phyloP scores from a whole-genome alignment of 75 land plant species.

The Pseudotsuga menziesii region DNA sequence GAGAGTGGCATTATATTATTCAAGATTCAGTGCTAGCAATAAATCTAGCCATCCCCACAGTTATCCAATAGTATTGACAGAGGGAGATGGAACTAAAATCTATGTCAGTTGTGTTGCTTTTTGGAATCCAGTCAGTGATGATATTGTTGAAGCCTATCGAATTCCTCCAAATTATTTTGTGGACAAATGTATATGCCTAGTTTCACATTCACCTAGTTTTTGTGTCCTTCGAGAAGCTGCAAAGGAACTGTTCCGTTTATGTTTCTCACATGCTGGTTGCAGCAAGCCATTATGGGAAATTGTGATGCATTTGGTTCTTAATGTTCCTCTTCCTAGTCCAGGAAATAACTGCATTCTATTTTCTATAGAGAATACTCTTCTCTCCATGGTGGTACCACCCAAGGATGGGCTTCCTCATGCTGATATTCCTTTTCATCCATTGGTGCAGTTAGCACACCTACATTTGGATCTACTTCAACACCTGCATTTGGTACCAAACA shows the following conservation, averaged over 20 bases:
- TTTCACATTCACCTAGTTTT: slow-evolving; percentile 86
- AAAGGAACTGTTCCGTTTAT: slow-evolving; percentile 79
- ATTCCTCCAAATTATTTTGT: slow-evolving; percentile 88
- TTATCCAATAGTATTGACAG: slow-evolving; percentile 92
- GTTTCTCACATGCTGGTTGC: slow-evolving; percentile 81
- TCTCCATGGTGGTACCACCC: slow-evolving; percentile 79
- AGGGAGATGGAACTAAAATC: slow-evolving; percentile 96
- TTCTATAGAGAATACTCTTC: slow-evolving; percentile 74
- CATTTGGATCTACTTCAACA: too few relatives aligned
- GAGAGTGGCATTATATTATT: slow-evolving; percentile 73
- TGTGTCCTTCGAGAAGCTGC: slow-evolving; percentile 61
- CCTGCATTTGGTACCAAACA: too few relatives aligned
- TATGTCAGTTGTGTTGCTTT: slow-evolving; percentile 98
- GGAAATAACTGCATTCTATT: slow-evolving; percentile 76
- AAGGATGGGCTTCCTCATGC: slow-evolving; percentile 92
- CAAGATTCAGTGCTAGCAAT: slow-evolving; percentile 60
- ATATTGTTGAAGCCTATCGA: slow-evolving; percentile 84
- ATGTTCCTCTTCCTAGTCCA: slow-evolving; percentile 84
- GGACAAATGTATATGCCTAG: slow-evolving; percentile 95
- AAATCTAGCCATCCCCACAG: slow-evolving; percentile 62
- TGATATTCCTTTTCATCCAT: too few relatives aligned
- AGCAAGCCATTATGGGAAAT: slow-evolving; percentile 95
- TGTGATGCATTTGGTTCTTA: slow-evolving; percentile 67
- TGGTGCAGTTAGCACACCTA: too few relatives aligned
- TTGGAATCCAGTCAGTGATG: slow-evolving; percentile 93